Evolutionary conservation across 176 grass and related monocot genomes (phyloP), one percentile per base, ranked within the genome.

Genomic region (Musa beccarii): DNA sequence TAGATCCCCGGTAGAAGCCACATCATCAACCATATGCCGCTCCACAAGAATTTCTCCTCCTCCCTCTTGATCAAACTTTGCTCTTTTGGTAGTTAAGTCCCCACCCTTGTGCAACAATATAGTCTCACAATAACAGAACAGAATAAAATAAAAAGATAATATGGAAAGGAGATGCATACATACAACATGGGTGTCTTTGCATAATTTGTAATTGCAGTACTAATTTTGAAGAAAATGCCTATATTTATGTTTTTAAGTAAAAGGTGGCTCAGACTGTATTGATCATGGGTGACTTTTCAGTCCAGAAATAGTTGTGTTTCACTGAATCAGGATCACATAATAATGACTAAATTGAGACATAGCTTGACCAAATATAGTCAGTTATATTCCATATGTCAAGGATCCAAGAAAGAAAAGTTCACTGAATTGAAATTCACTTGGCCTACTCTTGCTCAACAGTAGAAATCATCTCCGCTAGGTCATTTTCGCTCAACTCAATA

Each of bases 81-180:
- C 11, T 79, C 17, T 20, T 69, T 69, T 79, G n/a, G 25, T 69
- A 15, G 26, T 66, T 15, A 51, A 52, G 16, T 78, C 63, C 53
- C 26, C 77, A 49, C 63, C 66, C 77, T 78, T 79, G 14, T 20
- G 63, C 16, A 28, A 79, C 56, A 26, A 26, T 70, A 53, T 12
- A 55, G 22, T 28, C 12, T 78, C 23, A 53, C 16, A 20, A 16
- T 53, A 49, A 21, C 4, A 10, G 24, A 59, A 15, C 59, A 77
- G 0, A n/a, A 63, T 26, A 24, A 64, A 65, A 53, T 14, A 26
- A 20, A 50, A 49, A 49, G 15, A 20, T 23, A 68, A 57, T 15
- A 70, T 43, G 34, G 21, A 49, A 49, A 26, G 26, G 12, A 69
- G 52, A 26, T 51, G 10, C 7, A 34, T 51, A 26, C 11, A n/a